A percentile compares a stretch with the other conserved stretches of the same genome.
Conservation (phyloP, 2,329 filamentous ascomycete species). For the Stemphylium beticola region DNA sequence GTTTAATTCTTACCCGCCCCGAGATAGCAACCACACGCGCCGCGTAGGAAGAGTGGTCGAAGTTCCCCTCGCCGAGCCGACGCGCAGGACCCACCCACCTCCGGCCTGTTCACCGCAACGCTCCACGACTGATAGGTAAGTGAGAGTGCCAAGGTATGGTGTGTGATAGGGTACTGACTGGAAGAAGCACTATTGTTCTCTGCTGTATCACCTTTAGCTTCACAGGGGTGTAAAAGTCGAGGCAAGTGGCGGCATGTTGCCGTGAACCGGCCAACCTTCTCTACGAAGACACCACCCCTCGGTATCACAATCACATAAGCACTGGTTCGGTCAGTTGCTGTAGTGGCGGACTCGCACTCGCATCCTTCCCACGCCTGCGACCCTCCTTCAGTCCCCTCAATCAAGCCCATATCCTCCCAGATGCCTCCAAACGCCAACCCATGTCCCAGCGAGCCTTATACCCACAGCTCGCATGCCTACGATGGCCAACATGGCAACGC, state of each 20-base stretch:
- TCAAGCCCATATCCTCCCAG: neutral
- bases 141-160: neutral
- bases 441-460: conserved; percentile 12
- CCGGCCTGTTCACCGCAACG: conserved; percentile 22
- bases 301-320: conserved; percentile 6
- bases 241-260: conserved; percentile 38
- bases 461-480: conserved; percentile 26
- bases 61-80: conserved; percentile 11
- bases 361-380: neutral
- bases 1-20: neutral
- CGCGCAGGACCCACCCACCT: conserved; percentile 20
- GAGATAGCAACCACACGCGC: neutral
- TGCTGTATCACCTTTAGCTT: conserved; percentile 13
- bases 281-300: conserved; percentile 13
- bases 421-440: conserved; percentile 24
- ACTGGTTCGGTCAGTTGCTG: neutral
- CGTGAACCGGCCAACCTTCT: conserved; percentile 29
- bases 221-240: neutral
- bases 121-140: conserved; percentile 15
- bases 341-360: neutral
- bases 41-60: conserved; percentile 3
- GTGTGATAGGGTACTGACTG: conserved; percentile 2
- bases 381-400: conserved; percentile 3
- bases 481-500: conserved; percentile 19
- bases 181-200: neutral